phyloP scores from a whole-genome alignment of 1,284 basidiomycete genomes.

The Papiliotrema flavescens region DNA sequence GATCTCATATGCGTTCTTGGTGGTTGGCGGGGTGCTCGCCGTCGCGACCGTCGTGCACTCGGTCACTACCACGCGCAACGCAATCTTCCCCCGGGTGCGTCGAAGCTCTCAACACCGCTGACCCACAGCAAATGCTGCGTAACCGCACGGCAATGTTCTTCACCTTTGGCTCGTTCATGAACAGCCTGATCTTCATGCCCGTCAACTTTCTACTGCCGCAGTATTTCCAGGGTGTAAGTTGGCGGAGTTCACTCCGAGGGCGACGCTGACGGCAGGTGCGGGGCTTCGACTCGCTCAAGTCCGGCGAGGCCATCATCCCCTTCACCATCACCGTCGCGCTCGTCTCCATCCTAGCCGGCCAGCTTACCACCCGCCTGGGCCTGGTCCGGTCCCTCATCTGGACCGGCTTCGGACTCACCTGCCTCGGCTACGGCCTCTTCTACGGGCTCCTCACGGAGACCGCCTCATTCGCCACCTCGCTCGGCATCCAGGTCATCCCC shows the following conservation, averaged over 20 bases:
- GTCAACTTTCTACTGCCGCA: constrained; percentile 35
- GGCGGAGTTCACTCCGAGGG: too few species aligned
- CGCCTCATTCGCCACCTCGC: constrained; percentile 19
- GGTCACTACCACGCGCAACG: constrained; percentile 63
- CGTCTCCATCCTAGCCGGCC: constrained; percentile 28
- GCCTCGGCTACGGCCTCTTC: constrained; percentile 31
- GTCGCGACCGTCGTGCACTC: constrained; percentile 63
- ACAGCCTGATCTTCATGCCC: constrained; percentile 35
- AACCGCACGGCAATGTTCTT: constrained; percentile 43
- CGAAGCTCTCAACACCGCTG: not conserved
- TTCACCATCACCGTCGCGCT: constrained; percentile 22
- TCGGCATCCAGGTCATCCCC: constrained; percentile 25
- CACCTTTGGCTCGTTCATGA: constrained; percentile 31
- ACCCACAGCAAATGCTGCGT: constrained; percentile 28
- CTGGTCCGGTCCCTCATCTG: constrained; percentile 41
- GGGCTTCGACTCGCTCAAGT: constrained; percentile 20
- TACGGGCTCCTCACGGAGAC: constrained; percentile 23
- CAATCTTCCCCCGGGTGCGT: not conserved
- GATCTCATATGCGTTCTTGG: constrained; percentile 69
- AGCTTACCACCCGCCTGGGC: constrained; percentile 29
- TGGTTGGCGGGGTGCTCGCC: constrained; percentile 62
- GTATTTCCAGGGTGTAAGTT: constrained; percentile 42
- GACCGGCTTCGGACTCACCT: constrained; percentile 33
- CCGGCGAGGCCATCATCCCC: constrained; percentile 30
- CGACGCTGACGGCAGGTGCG: constrained; percentile 9